Evolutionary conservation across 768 basidiomycete genomes (phyloP).

Genomic region (Macrocybe gigantea): DNA sequence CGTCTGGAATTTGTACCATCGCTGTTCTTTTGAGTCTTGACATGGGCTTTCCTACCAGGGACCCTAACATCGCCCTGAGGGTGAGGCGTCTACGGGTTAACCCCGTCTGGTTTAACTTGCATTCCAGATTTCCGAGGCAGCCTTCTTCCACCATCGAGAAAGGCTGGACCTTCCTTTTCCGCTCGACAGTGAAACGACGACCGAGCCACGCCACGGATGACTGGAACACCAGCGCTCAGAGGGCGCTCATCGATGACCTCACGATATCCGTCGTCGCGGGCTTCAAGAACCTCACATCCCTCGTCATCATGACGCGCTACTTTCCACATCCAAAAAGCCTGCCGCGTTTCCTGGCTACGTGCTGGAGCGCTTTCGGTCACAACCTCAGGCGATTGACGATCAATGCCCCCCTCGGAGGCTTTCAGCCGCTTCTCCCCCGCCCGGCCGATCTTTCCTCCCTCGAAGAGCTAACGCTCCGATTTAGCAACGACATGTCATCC

Average conservation of each 20-base stretch:
- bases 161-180: no score
- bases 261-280: constrained; percentile 3
- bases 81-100: constrained; percentile 11
- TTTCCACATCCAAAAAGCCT: constrained; percentile 7
- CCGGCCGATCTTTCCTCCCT: constrained; percentile 2
- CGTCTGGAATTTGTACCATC: not conserved
- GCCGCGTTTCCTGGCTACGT: constrained; percentile 5
- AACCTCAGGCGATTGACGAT: constrained; percentile 8
- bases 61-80: constrained; percentile 6
- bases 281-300: constrained; percentile 8
- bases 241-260: constrained; percentile 4
- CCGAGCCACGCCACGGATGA: not conserved
- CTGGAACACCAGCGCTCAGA: not conserved
- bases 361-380: constrained; percentile 5
- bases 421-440: constrained; percentile 5
- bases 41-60: not conserved
- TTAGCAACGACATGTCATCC: constrained; percentile 5
- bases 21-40: not conserved
- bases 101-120: constrained; percentile 10
- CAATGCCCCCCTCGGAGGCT: constrained; percentile 6
- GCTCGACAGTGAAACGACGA: no score
- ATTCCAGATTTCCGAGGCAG: not conserved
- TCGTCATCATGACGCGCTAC: constrained; percentile 8
- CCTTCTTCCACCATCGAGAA: not conserved
- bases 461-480: constrained; percentile 5